Base-by-base conservation (phyloP, 352 stramenopile species). In the Phytophthora cactorum region DNA sequence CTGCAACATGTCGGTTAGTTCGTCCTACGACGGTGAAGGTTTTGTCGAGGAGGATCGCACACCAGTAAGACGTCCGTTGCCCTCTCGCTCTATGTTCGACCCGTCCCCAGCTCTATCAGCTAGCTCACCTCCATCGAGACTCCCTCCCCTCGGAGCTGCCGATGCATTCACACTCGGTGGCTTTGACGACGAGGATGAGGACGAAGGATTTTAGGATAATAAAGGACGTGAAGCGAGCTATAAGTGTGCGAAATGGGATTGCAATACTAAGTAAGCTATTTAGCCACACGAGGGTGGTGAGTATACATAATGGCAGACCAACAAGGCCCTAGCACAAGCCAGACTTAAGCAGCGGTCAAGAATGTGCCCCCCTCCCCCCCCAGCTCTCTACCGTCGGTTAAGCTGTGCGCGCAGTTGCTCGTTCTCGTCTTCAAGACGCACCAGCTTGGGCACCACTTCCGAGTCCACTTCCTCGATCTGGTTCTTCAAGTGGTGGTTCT, bases 391-490 rank as follows among this genome's bases (percentile, higher is more conserved):
- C 56, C 68, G 68, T 63, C 68, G 63, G 10, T 50, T 70, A 5
- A 79, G 63, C 57, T 74, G 72, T 27, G 68, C 68, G 7, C 79
- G 80, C 6, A 96, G 74, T 61, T 86, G 78, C 55, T 91, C 81
- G 55, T 96, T 96, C 64, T 96, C 88, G n/a, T 96, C 88, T 61
- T 96, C 88, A 12, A 96, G 72, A 10, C 79, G 80, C 25, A 96
- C 72, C 28, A 96, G 70, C 69, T 92, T 93, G 5, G 88, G 86
- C 27, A 85, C 88, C 36, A 96, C 80, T 68, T 94, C 85, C 32
- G 84, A 89, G 62, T 96, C 88, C 74, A 94, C 90, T 71, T 94
- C 86, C 17, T 90, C 61, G 55, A 96, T 94, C 71, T 93, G 87
- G 57, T 96, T 93, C 71, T 96, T 94, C 17, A 96, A 56, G 49